A percentile compares a stretch with the other conserved stretches of the same genome.
These are phyloP conservation scores for Citrullus mucosospermus DNA, from an alignment of 306 rosid genomes.

Conservation along the genomic window DNA sequence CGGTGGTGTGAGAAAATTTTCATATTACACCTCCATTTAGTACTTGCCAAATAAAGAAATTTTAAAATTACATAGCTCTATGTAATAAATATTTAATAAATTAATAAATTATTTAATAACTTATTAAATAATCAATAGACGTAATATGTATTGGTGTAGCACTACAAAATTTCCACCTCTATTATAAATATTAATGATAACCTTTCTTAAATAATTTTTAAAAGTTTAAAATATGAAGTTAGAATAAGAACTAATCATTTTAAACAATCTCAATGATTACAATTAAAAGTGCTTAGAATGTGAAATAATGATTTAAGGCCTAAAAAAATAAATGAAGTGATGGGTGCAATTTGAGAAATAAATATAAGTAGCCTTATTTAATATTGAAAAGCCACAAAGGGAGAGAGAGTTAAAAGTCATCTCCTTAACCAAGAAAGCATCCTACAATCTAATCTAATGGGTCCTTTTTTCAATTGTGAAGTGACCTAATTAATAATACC, in stretches of 20 bases:
- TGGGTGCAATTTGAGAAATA: slow-evolving; percentile 5
- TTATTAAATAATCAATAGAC: too few species aligned
- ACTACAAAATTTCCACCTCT: too few species aligned
- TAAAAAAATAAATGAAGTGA: background rate
- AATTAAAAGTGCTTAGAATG: background rate
- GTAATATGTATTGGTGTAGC: too few species aligned
- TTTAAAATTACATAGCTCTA: too few species aligned
- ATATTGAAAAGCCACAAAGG: slow-evolving; percentile 6
- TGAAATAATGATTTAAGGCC: background rate
- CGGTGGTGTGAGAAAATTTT: too few species aligned
- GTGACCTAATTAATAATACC: slow-evolving; percentile 26
- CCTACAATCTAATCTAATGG: slow-evolving; percentile 29
- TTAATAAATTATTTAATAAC: too few species aligned
- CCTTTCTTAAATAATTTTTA: too few species aligned
- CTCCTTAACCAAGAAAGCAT: slow-evolving; percentile 8
- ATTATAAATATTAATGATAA: too few species aligned
- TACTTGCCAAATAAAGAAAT: too few species aligned
- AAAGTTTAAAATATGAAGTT: background rate
- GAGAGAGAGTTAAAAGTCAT: background rate
- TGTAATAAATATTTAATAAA: too few species aligned
- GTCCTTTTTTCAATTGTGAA: slow-evolving; percentile 29
- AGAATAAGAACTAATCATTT: background rate
- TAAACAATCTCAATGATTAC: background rate
- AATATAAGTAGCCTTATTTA: slow-evolving; percentile 15
- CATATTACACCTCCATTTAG: too few species aligned